Base-by-base conservation (phyloP, 345 rosid species). In the Brassica rapa region DNA sequence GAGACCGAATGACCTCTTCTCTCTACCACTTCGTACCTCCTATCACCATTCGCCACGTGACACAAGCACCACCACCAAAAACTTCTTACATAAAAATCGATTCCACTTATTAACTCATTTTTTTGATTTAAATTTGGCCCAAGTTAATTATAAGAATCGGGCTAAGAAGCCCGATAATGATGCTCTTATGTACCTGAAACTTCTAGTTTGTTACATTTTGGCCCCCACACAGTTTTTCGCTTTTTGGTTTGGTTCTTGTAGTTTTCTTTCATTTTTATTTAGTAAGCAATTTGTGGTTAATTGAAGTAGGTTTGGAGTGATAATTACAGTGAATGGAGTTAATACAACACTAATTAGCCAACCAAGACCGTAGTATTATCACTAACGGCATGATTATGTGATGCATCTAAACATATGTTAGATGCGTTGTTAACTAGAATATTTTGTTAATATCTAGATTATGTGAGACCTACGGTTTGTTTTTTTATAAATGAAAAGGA, bases 381-480 rank as follows among this genome's bases (percentile, higher is more conserved):
- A 6, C 30, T 27, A 27, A 27, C 10, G 7, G 14, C 60, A 68
- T 46, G 60, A 27, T 68, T 68, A 68, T 25, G 57, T 25, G 30
- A 27, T 27, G 30, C 30, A 27, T 27, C 30, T 27, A 27, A 27
- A 27, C 30, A 27, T 27, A 27, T 27, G 30, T 27, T 27, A 27
- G 46, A 39, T 39, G 46, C 46, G 46, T 12, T 46, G 24, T 62
- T 21, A 33, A 61, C 16, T 0, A 39, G 14, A 39, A 39, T 39
- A 39, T 39, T 39, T 39, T 39, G 46, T 39, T 39, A 39, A 39
- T 39, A 39, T 39, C 46, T 39, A 4, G 71, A 70, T 77, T 63
- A 77, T 71, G 76, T 71, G 76, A 71, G 72, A 71, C 81, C 72
- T 77, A 77, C 51, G 81, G 37, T 39, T 71, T 71, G 59, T 53